Base-by-base conservation (phyloP, 352 stramenopile species). In the Ophiocytium majus region DNA sequence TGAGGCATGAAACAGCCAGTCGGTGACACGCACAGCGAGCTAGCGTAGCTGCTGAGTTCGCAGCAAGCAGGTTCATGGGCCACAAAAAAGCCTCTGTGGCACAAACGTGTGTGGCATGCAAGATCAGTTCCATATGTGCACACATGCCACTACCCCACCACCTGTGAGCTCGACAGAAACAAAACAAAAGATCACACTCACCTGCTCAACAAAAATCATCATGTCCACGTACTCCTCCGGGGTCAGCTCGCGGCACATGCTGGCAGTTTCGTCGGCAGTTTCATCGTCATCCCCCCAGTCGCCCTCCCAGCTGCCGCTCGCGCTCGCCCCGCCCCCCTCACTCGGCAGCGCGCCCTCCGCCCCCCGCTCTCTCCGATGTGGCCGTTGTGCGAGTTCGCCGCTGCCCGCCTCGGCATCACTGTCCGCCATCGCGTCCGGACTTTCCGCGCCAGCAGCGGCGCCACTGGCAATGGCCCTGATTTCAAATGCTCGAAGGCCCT, bases 181-280 rank as follows among this genome's bases (percentile, higher is more conserved):
- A 57, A 57, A 5, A 57, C 14, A 5, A 57, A 5, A 5, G 14
- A 5, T 14, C 43, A 14, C 14, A 76, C 31, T 76, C 17, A 17
- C 64, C 64, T 76, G 64, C 64, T 76, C 64, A 76, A 76, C 17
- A 37, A 76, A 76, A 5, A 34, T 17, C 64, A 76, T 76, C 64
- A 76, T 76, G 17, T 76, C 64, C 34, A 10, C 17, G 34, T 76
- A 76, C 64, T 76, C 64, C 31, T 76, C 64, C 5, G 34, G 64
- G 5, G 64, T 37, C 31, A 76, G 64, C 43, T 57, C 14, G 43
- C 43, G 43, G 43, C 43, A 57, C 64, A 76, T 76, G 31, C 34
- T 34, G 5, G 31, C 5, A 5, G 64, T 76, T 19, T 28, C 28
- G 57, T 66, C 57, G 28, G 57, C 57, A n/a, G n/a, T n/a, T n/a